Percentiles rank a stretch among this genome's conserved stretches.
phyloP scores from a whole-genome alignment of 106 monocot species.

The Dioscorea zingiberensis region DNA sequence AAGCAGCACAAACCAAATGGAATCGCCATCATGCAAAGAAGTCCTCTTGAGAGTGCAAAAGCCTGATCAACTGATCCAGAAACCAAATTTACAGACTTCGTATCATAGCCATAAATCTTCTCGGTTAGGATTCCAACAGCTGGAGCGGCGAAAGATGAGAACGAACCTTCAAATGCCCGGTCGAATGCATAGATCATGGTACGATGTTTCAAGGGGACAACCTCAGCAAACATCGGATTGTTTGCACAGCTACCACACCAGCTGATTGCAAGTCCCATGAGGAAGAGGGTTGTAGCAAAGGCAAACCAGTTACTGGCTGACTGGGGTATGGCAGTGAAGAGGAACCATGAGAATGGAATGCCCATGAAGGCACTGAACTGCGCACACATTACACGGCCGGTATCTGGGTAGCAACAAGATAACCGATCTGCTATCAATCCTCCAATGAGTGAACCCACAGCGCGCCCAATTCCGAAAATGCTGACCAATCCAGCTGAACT shows the following conservation, averaged over 20 bases:
- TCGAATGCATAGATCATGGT: conserved; percentile 98
- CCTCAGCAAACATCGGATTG: conserved; percentile 96
- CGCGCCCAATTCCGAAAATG: conserved; percentile 77
- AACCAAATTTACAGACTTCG: conserved; percentile 18
- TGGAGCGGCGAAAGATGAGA: conserved; percentile 92
- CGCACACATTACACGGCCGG: conserved; percentile 80
- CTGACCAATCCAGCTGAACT: conserved; percentile 74
- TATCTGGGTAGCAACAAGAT: conserved; percentile 47
- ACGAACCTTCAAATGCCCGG: conserved; percentile 85
- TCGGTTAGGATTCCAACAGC: conserved; percentile 75
- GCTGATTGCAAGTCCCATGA: conserved; percentile 92
- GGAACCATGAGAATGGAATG: conserved; percentile 81
- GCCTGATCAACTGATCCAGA: conserved; percentile 56
- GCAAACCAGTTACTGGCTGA: conserved; percentile 37
- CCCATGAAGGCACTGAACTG: conserved; percentile 98
- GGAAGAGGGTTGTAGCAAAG: conserved; percentile 59
- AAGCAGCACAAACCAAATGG: conserved; percentile 73
- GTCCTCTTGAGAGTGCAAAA: conserved; percentile 73
- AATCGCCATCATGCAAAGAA: conserved; percentile 57
- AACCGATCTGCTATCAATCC: conserved; percentile 68
- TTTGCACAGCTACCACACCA: conserved; percentile 89
- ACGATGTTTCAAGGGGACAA: conserved; percentile 78
- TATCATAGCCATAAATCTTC: conserved; percentile 72
- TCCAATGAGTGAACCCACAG: conserved; percentile 60
- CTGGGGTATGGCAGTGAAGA: conserved; percentile 65